Base-by-base conservation (phyloP, 2,329 filamentous ascomycete genomes). In the Pezicula radicicola region DNA sequence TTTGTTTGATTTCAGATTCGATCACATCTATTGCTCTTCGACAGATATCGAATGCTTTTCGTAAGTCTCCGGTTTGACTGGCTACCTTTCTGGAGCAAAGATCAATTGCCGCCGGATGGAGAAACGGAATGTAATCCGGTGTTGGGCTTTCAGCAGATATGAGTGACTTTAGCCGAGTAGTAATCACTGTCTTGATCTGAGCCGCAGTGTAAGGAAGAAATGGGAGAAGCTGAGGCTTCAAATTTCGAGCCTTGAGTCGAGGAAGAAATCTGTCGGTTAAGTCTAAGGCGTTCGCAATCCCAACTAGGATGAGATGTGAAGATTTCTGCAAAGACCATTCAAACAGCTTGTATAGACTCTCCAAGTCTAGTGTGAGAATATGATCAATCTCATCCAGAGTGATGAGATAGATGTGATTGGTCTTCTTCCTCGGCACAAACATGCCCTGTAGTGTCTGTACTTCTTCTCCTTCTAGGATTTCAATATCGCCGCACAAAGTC, bases 351-450 rank as follows among this genome's bases (percentile, higher is more conserved):
- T 97, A 97, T 13, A 99, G 76, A 50, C 94, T 87, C 60, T 95
- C 91, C 53, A 94, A 75, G 60, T 97, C 93, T 57, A 96, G 77
- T 1, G 89, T 93, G 39, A 99, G 78, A 46, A 99, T 85, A 65
- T 96, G 89, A 64, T 99, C 94, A 54, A 99, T 93, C 72, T 99
- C 94, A 64, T 99, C 94, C 52, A 99, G 76, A 1, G 91, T 88
- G 28, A 99, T 84, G n/a, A 97, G 69, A 64, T 88, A 95, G 12
- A 89, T 80, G 16, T 77, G 73, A 2, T 74, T 68, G 3, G 70
- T 70, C 56, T 75, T 78, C 57, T 78, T 81, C 68, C 77, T 83
- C 28, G 84, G 78, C 44, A 87, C 71, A 64, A 97, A 93, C 50
- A 91, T 77, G 30, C 77, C 77, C 65, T 88, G 85, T 40, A 97